Conservation (phyloP, 306 rosid species). For the Parietaria judaica region DNA sequence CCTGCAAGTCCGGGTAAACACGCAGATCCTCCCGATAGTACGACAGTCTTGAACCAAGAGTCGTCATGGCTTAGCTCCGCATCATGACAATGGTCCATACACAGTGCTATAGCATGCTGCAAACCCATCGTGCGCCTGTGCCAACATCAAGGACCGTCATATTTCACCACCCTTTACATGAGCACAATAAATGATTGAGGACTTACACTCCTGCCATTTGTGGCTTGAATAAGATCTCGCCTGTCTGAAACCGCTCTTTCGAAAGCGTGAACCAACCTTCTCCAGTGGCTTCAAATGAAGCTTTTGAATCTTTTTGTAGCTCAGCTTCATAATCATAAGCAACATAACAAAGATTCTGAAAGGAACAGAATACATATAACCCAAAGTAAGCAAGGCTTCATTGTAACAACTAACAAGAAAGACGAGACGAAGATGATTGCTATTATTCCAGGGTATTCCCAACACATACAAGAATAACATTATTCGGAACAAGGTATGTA, state of each 20-base stretch:
- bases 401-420: neutral
- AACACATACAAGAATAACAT: no score
- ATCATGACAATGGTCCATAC: conserved; percentile 68
- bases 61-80: conserved; percentile 53
- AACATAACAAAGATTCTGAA: conserved; percentile 71
- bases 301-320: conserved; percentile 49
- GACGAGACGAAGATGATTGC: neutral
- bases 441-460: no score
- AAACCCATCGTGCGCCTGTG: conserved; percentile 70
- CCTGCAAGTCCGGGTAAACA: conserved; percentile 94
- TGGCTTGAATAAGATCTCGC: conserved; percentile 79
- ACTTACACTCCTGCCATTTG: conserved; percentile 79
- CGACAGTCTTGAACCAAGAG: conserved; percentile 74
- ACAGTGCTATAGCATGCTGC: conserved; percentile 84
- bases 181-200: conserved; percentile 13
- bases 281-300: conserved; percentile 52
- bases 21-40: conserved; percentile 73
- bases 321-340: conserved; percentile 89
- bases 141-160: conserved; percentile 10
- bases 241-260: conserved; percentile 85
- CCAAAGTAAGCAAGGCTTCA: neutral
- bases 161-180: neutral
- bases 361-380: conserved; percentile 22
- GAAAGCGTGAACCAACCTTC: conserved; percentile 78
- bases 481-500: no score